Evolutionary conservation across 148 eudicot species (phyloP), one percentile per base, ranked within the genome.

Genomic region (Talinum fruticosum): DNA sequence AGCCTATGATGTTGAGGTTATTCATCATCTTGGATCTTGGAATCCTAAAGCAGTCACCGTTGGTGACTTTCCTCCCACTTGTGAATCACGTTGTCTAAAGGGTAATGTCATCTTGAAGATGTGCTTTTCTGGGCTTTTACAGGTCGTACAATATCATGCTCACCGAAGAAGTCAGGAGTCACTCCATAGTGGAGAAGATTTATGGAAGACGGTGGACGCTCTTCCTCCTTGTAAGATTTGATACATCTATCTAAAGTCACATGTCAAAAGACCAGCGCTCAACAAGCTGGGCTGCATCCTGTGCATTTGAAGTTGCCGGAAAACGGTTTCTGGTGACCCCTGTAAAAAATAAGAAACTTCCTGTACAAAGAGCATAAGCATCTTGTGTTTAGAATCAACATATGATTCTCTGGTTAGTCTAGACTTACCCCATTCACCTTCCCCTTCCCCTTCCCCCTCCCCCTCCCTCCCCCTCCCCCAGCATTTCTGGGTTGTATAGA

Each of bases 71-170:
- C 23, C 57, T 51, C 57, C 47, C 18, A 15, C 62, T 59, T 35
- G 30, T 23, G 29, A 1, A 30, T 69, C 34, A n/a, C 0, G 18
- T 36, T 16, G 59, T 35, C 51, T 45, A 18, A 66, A 30, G 10
- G 4, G n/a, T 23, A 4, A 23, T 57, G 1, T 10, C 12, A 8
- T 59, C n/a, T 29, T 59, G 64, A 59, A 59, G 29, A 16, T 24
- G 29, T n/a, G 4, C 16, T 10, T 44, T 57, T 61, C 28, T 32
- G 8, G n/a, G 19, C 5, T 45, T 59, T 33, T 87, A 86, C 96
- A 93, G 98, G 98, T 91, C 83, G 75, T 86, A 82, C 84, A 80
- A 72, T 77, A 84, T 93, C 91, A 54, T 87, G 89, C 90, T 87
- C 93, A 89, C 94, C 89, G 85, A 88, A 82, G 86, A 93, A 79